Conservation (phyloP, 2,329 filamentous ascomycete species). For the Aspergillus sp. region DNA sequence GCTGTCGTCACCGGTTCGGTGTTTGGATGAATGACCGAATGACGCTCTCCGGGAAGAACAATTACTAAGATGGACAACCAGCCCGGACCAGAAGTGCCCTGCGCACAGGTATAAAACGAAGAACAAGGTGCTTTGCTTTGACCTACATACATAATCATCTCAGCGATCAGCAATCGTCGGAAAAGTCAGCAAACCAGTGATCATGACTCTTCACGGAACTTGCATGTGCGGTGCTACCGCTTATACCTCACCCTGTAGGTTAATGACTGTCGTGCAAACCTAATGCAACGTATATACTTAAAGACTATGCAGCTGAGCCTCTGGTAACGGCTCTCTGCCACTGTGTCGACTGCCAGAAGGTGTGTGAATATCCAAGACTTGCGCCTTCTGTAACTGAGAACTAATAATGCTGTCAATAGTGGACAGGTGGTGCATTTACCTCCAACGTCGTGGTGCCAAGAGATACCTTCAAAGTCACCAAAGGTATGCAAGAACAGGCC, state of each 20-base stretch:
- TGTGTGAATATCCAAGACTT: constrained; percentile 10
- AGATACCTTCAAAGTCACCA: constrained; percentile 43
- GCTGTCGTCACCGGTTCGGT: too few species aligned
- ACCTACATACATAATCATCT: too few species aligned
- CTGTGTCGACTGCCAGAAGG: constrained; percentile 51
- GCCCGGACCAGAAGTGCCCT: too few species aligned
- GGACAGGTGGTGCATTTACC: constrained; percentile 49
- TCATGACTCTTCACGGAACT: constrained; percentile 24
- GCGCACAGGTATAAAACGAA: too few species aligned
- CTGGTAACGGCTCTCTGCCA: constrained; percentile 45
- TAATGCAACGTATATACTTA: not conserved
- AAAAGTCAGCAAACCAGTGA: not conserved
- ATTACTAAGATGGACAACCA: too few species aligned
- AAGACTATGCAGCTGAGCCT: constrained; percentile 31
- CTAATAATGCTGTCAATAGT: constrained; percentile 19
- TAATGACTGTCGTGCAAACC: not conserved
- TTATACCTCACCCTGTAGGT: constrained; percentile 23
- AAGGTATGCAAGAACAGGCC: constrained; percentile 28
- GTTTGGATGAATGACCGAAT: too few species aligned
- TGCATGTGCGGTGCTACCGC: constrained; percentile 29
- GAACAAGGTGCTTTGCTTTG: too few species aligned
- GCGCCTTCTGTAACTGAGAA: not conserved
- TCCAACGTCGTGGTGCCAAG: constrained; percentile 48
- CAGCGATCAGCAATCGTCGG: too few species aligned
- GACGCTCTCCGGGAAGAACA: too few species aligned